Conservation (phyloP, 768 basidiomycete genomes). For the Boletus subparvulus region DNA sequence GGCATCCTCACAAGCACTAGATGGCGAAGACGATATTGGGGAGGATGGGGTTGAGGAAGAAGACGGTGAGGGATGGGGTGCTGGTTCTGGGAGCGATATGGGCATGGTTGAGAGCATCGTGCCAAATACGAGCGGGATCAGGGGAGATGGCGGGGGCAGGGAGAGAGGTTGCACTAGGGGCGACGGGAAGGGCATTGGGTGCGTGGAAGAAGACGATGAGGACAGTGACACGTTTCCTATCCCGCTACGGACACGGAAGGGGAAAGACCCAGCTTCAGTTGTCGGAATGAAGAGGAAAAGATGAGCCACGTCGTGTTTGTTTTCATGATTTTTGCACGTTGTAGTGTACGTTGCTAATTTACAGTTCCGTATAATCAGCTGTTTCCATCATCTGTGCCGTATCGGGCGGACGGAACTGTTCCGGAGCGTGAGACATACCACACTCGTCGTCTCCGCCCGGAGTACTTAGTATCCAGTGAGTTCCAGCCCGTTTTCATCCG, state of each 20-base stretch:
- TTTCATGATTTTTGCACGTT: neutral
- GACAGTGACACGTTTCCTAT: slow-evolving; percentile 69
- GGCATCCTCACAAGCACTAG: slow-evolving; percentile 60
- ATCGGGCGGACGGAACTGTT: slow-evolving; percentile 4
- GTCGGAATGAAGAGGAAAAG: slow-evolving; percentile 67
- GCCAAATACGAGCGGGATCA: slow-evolving; percentile 63
- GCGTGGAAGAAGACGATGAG: slow-evolving; percentile 61
- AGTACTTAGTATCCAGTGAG: neutral
- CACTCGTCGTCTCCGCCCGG: slow-evolving; percentile 3
- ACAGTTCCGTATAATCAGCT: slow-evolving; percentile 18
- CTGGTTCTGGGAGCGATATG: slow-evolving; percentile 51
- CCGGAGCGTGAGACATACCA: slow-evolving; percentile 29
- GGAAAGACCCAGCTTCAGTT: slow-evolving; percentile 47
- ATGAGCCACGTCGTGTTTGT: slow-evolving; percentile 34
- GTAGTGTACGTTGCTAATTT: slow-evolving; percentile 20
- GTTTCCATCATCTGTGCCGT: neutral
- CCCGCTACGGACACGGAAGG: slow-evolving; percentile 68
- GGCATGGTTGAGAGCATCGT: slow-evolving; percentile 50
- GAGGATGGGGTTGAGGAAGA: slow-evolving; percentile 40
- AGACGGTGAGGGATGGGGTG: slow-evolving; percentile 42
- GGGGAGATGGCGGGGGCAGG: slow-evolving; percentile 36
- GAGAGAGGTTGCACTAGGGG: too few species aligned
- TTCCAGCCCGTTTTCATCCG: slow-evolving; percentile 23
- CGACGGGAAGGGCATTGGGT: slow-evolving; percentile 16
- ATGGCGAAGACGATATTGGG: slow-evolving; percentile 51